Base-by-base conservation (phyloP, 2,329 filamentous ascomycete species). In the Chaetomiaceae sp. region DNA sequence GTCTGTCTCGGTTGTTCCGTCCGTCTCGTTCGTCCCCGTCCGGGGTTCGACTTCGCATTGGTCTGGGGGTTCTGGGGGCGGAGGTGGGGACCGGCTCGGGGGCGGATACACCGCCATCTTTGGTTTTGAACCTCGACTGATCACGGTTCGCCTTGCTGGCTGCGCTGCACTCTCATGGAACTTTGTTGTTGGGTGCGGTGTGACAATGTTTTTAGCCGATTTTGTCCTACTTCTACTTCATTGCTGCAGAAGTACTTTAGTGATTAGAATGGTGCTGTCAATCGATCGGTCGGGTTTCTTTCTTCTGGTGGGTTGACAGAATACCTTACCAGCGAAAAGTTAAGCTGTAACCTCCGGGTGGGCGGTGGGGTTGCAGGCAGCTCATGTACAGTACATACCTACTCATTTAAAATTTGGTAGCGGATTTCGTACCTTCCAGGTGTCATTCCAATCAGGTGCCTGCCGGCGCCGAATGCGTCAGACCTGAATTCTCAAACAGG, bases 61-160 rank as follows among this genome's bases (percentile, higher is more conserved):
- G 37, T 18, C 18, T 20, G 30, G 41, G n/a, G 18, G 14, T 38
- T 32, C 34, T 13, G 16, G 18, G 7, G 36, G 34, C 4, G 13
- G 4, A 6, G 30, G 54, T 46, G 54, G 54, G 25, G 40, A 18
- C 13, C 11, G 34, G 23, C 42, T 16, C 2, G 9, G 27, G 20
- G 29, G 27, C 45, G 5, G 30, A 20, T 41, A 42, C 45, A 49
- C 48, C 53, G 48, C 54, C 54, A 56, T 52, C 34, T 53, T 46
- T 10, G 45, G 33, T 43, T 10, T 23, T 46, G 6, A 18, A 10
- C 16, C 25, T 37, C 14, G 18, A 11, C 23, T 13, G 18, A 18
- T n/a, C 25, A 29, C 30, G 37, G 9, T 18, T 34, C 14, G 30
- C 32, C 13, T 44, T 42, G 45, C 18, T 40, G 13, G 36, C 34